These are phyloP conservation scores for Coffea humblotiana DNA, from an alignment of 305 asterid species.

Conservation along the genomic window DNA sequence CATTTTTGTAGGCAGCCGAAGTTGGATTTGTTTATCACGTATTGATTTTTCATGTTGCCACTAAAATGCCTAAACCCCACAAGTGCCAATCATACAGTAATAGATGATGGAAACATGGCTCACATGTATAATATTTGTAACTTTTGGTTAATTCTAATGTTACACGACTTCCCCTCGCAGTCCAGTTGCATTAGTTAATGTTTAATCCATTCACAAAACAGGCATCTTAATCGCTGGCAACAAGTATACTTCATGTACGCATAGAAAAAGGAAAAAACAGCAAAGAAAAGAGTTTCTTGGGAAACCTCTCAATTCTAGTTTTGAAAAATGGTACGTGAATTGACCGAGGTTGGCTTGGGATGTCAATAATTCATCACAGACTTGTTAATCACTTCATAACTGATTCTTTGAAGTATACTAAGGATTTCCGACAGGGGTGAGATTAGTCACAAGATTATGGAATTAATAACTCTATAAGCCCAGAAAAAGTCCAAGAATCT, in stretches of 20 bases:
- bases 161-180: background rate
- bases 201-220: background rate
- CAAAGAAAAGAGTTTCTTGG: background rate
- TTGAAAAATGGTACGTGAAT: slow-evolving; percentile 14
- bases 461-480: background rate
- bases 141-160: background rate
- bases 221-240: slow-evolving; percentile 9
- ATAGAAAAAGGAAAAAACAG: too few species aligned
- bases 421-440: slow-evolving; percentile 26
- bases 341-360: slow-evolving; percentile 29
- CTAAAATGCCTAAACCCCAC: slow-evolving; percentile 35
- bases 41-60: slow-evolving; percentile 17
- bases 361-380: background rate
- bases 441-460: slow-evolving; percentile 28
- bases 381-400: slow-evolving; percentile 27
- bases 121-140: slow-evolving; percentile 6
- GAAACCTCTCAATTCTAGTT: background rate
- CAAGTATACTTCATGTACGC: background rate
- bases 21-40: slow-evolving; percentile 24
- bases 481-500: slow-evolving; percentile 7
- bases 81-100: slow-evolving; percentile 25
- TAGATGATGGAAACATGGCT: slow-evolving; percentile 24
- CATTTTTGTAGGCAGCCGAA: slow-evolving; percentile 21
- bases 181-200: background rate
- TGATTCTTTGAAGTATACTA: slow-evolving; percentile 17